A percentile compares a stretch with the other conserved stretches of the same genome.
Conservation (phyloP, 805 yeast genomes). For the Groenewaldozyma salmanticensis region DNA sequence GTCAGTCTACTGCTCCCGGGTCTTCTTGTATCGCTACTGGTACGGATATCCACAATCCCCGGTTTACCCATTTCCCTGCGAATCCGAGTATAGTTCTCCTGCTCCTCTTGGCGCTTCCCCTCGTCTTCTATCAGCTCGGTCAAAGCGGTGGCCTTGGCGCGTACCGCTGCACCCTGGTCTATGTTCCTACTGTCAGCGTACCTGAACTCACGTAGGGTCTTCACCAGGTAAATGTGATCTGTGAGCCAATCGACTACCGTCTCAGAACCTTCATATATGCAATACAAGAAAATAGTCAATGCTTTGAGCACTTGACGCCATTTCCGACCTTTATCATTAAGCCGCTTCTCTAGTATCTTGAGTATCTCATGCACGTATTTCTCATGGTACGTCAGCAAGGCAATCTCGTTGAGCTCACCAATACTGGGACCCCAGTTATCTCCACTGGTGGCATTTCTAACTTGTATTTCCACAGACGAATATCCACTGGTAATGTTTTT, state of each 20-base stretch:
- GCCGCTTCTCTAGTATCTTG: constrained; percentile 84
- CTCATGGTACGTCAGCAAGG: constrained; percentile 58
- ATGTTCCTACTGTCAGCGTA: constrained; percentile 43
- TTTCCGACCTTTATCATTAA: constrained; percentile 91
- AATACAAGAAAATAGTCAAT: constrained; percentile 75
- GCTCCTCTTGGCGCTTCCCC: constrained; percentile 20
- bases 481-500: constrained; percentile 88
- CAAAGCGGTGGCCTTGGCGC: constrained; percentile 23
- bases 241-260: constrained; percentile 83
- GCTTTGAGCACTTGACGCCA: constrained; percentile 93
- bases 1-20: constrained; percentile 6
- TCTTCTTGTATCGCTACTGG: background rate
- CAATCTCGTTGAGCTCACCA: constrained; percentile 71
- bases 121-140: constrained; percentile 21
- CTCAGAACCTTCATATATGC: constrained; percentile 79
- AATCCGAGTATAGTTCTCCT: constrained; percentile 19
- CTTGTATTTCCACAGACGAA: constrained; percentile 72
- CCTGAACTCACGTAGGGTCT: constrained; percentile 82
- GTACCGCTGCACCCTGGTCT: constrained; percentile 24
- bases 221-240: constrained; percentile 74
- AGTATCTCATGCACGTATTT: constrained; percentile 70
- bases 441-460: constrained; percentile 82
- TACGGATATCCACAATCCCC: constrained; percentile 16
- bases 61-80: constrained; percentile 23
- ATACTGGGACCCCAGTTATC: constrained; percentile 76